These are phyloP conservation scores for Fusarium pseudoanthophilum DNA, from an alignment of 2,329 filamentous ascomycete genomes.

Conservation along the genomic window DNA sequence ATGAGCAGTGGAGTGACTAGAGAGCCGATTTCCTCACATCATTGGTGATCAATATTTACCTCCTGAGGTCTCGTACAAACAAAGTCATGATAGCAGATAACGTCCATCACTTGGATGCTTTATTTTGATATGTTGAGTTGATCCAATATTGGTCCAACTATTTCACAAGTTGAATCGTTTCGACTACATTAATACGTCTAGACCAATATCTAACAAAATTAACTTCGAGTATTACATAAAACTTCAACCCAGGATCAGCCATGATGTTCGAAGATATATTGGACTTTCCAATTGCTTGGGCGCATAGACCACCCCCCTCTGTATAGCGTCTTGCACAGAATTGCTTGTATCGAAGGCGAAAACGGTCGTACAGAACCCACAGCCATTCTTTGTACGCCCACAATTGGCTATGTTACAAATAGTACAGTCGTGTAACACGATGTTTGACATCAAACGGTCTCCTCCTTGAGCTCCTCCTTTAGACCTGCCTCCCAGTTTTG, in stretches of 20 bases:
- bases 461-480: conserved; percentile 33
- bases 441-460: conserved; percentile 28
- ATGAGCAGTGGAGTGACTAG: not conserved
- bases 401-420: conserved; percentile 1
- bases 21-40: not conserved
- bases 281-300: not conserved
- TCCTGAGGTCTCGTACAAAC: not conserved
- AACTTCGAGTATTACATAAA: not conserved
- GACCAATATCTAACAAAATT: not conserved
- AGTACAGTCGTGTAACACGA: conserved; percentile 2
- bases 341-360: not conserved
- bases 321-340: not conserved
- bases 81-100: not conserved
- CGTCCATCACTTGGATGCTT: not conserved
- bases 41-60: not conserved
- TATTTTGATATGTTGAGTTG: not conserved
- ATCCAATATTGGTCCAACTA: not conserved
- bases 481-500: conserved; percentile 36
- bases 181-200: not conserved
- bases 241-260: not conserved
- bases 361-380: not conserved
- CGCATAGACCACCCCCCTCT: not conserved
- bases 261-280: not conserved
- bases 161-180: not conserved
- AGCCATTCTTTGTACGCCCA: not conserved